Percentiles rank a stretch among this genome's conserved stretches.
These are phyloP conservation scores for Mimosa pudica DNA, from an alignment of 306 rosid genomes.

Conservation along the genomic window DNA sequence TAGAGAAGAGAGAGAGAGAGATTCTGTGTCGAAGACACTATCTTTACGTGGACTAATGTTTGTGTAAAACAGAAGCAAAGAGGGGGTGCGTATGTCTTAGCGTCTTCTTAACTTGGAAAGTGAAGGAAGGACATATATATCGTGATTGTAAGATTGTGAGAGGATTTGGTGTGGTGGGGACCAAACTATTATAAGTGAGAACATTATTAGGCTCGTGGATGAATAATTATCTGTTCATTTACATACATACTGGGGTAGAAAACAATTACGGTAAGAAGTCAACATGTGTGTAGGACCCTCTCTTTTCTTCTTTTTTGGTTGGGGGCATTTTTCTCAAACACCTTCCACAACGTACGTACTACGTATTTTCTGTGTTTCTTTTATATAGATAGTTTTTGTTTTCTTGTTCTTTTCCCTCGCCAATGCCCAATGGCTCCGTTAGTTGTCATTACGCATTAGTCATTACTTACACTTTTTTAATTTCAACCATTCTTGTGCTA, in stretches of 20 bases:
- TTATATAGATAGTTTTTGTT: too few relatives aligned
- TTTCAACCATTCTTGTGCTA: conserved; percentile 15
- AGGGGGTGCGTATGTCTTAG: conserved; percentile 46
- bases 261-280: conserved; percentile 44
- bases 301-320: neutral
- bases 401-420: neutral
- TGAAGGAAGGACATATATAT: conserved; percentile 28
- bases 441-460: neutral
- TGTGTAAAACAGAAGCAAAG: conserved; percentile 59
- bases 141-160: conserved; percentile 8
- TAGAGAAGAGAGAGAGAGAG: conserved; percentile 15
- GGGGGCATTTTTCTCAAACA: neutral
- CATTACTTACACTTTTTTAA: neutral
- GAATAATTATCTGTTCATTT: neutral
- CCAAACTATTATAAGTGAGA: neutral
- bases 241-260: too few relatives aligned
- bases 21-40: conserved; percentile 23
- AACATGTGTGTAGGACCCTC: conserved; percentile 55
- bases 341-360: neutral
- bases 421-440: conserved; percentile 7
- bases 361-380: neutral
- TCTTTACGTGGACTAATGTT: conserved; percentile 22
- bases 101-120: conserved; percentile 49
- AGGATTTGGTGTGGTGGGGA: conserved; percentile 51
- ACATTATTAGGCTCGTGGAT: conserved; percentile 40